Conservation (phyloP, 129 eudicot genomes). For the Deinandra increscens region DNA sequence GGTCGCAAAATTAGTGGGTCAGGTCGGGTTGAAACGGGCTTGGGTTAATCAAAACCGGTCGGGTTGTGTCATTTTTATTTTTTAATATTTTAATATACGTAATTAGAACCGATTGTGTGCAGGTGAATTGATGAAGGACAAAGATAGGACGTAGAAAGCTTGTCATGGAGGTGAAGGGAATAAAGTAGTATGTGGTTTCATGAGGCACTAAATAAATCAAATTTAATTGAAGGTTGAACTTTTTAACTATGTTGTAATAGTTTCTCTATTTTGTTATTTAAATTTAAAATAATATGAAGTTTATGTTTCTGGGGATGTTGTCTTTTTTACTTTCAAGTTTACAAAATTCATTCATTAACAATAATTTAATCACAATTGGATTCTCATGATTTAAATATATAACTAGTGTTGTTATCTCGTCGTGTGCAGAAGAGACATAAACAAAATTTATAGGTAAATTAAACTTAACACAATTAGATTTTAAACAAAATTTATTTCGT, state of each 20-base stretch:
- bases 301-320: background rate
- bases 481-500: too few relatives aligned
- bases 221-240: conserved; percentile 8
- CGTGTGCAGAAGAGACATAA: too few relatives aligned
- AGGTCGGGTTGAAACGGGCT: background rate
- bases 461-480: too few relatives aligned
- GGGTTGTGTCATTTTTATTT: too few relatives aligned
- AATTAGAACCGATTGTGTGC: conserved; percentile 12
- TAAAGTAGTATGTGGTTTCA: conserved; percentile 23
- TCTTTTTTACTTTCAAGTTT: background rate
- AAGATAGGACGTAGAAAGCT: conserved; percentile 25
- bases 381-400: too few relatives aligned
- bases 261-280: conserved; percentile 29
- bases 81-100: background rate
- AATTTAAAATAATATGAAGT: conserved; percentile 6
- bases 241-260: conserved; percentile 29
- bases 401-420: too few relatives aligned
- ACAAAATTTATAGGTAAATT: too few relatives aligned
- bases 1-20: background rate
- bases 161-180: conserved; percentile 21
- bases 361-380: too few relatives aligned
- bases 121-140: conserved; percentile 31
- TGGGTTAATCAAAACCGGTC: background rate
- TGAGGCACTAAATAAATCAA: conserved; percentile 26
- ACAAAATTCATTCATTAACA: background rate